Evolutionary conservation across 1,139 yeast genomes (phyloP), one percentile per base, ranked within the genome.

Genomic region (Hemisphaericaspora subhashii): DNA sequence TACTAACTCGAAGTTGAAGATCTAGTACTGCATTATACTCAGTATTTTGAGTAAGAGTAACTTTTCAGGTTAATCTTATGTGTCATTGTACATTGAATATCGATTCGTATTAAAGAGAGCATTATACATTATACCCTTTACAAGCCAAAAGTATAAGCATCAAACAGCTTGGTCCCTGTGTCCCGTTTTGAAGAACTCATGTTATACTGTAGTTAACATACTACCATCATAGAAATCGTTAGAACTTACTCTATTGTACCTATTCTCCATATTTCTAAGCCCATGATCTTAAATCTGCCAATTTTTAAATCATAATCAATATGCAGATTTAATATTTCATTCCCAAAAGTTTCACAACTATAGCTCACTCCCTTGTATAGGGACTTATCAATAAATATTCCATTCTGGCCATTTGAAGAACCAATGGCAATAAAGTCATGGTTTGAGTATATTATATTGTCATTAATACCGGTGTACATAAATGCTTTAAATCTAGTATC

Each of bases 391-490:
- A 90, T 68, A 90, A 95, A 92, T 16, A 94, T 67, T 1, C 98
- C 98, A 60, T 88, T 90, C 53, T 86, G 88, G 3, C 98, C 98
- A 29, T 63, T 52, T 4, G 97, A 96, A 0, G 96, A 95, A 2
- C 98, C 99, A 51, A 92, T 72, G 13, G 96, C 83, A 31, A 94
- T 68, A 53, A 83, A 90, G 21, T 78, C 72, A 42, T 79, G 79
- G 31, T 92, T 86, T 44, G 96, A 87, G 57, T 86, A 88, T 17
- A 92, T 79, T 37, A 87, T 76, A 58, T 83, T 90, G 56, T 89
- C 96, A 57, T 92, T 92, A 33, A 84, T 58, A 0, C 97, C 96
- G 0, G 98, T 88, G 60, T 85, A 87, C 41, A 90, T 88, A 57
- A 79, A 92, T 0, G 95, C 97, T 58, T 82, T 80, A 57, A 90